A percentile compares a stretch with the other conserved stretches of the same genome.
These are phyloP conservation scores for Mediolabrus comicus DNA, from an alignment of 108 stramenopile genomes.

Conservation along the genomic window DNA sequence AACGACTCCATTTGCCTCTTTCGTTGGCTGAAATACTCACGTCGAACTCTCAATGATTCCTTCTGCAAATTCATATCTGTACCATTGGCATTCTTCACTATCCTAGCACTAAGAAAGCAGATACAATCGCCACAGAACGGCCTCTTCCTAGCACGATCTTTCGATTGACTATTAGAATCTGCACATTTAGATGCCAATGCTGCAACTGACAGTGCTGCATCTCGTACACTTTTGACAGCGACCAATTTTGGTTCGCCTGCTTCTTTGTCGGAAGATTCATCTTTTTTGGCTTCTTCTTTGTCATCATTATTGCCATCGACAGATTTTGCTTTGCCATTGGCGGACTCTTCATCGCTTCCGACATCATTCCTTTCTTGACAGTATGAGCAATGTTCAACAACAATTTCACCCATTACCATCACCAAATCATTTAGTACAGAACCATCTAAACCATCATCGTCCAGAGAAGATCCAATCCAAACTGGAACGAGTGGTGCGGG, in stretches of 20 bases:
- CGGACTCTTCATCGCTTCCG: not conserved
- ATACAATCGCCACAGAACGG: conserved; percentile 19
- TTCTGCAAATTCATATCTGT: conserved; percentile 45
- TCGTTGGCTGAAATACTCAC: conserved; percentile 25
- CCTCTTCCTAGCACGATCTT: not conserved
- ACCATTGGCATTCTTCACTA: conserved; percentile 49
- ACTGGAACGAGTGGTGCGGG: conserved; percentile 46
- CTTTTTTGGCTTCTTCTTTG: not conserved
- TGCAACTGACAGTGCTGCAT: conserved; percentile 19
- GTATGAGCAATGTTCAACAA: conserved; percentile 26
- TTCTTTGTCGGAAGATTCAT: not conserved
- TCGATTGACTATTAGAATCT: not conserved
- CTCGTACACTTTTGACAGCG: not conserved
- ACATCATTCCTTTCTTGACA: not conserved
- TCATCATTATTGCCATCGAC: not conserved
- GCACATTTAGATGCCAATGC: not conserved
- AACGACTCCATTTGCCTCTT: conserved; percentile 18
- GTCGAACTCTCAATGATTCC: conserved; percentile 21
- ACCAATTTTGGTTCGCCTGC: not conserved
- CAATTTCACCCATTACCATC: conserved; percentile 51
- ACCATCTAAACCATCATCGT: conserved; percentile 35
- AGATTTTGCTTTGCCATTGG: not conserved
- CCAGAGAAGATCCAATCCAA: conserved; percentile 34
- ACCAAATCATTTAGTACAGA: conserved; percentile 46
- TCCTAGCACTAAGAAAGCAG: conserved; percentile 31